Conservation (phyloP, 441 rosid species). For the Viola pubescens region DNA sequence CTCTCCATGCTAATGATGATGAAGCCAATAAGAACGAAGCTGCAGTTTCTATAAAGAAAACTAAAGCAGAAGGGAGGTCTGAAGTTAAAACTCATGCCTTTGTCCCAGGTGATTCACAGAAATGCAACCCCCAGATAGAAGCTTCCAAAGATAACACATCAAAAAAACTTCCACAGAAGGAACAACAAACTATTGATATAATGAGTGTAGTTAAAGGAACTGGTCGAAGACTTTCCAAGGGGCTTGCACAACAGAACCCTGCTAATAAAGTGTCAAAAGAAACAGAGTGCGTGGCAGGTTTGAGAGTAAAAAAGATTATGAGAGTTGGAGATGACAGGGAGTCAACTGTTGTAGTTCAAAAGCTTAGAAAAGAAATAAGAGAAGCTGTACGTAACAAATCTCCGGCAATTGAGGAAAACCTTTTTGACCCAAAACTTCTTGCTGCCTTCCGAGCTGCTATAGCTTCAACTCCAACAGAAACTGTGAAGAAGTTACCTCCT, state of each 20-base stretch:
- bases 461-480: slow-evolving; percentile 56
- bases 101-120: slow-evolving; percentile 28
- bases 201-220: slow-evolving; percentile 69
- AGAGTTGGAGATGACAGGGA: slow-evolving; percentile 59
- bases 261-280: slow-evolving; percentile 39
- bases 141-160: slow-evolving; percentile 21
- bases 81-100: slow-evolving; percentile 28
- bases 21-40: slow-evolving; percentile 33
- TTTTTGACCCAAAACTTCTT: slow-evolving; percentile 87
- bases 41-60: slow-evolving; percentile 31
- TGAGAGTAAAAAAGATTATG: slow-evolving; percentile 94
- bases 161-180: slow-evolving; percentile 22
- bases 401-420: slow-evolving; percentile 51
- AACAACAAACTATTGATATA: slow-evolving; percentile 38
- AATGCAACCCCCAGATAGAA: slow-evolving; percentile 16
- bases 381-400: slow-evolving; percentile 75
- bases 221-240: slow-evolving; percentile 33
- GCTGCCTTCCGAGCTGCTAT: slow-evolving; percentile 89
- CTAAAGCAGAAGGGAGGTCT: slow-evolving; percentile 37
- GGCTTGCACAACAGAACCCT: slow-evolving; percentile 22
- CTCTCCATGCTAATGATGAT: slow-evolving; percentile 29
- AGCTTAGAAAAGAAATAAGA: slow-evolving; percentile 84
- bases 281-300: slow-evolving; percentile 50
- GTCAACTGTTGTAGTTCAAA: slow-evolving; percentile 63
- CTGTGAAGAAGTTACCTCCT: slow-evolving; percentile 44